Conservation (phyloP, 306 rosid species). For the Rubus parviflorus region DNA sequence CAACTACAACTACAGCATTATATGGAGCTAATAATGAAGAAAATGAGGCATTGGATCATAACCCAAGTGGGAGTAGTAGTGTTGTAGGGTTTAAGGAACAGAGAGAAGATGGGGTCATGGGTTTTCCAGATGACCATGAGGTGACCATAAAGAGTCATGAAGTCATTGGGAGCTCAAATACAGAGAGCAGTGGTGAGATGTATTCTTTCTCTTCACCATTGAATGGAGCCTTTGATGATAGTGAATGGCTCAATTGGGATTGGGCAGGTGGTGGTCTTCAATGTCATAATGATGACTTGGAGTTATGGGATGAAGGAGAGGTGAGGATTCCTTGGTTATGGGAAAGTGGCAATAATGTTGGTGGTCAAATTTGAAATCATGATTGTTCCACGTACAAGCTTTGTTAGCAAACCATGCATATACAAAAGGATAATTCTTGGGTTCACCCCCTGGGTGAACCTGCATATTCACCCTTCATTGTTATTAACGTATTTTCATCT, state of each 20-base stretch:
- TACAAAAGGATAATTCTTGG: no score
- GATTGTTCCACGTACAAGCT: no score
- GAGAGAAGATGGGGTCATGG: background rate
- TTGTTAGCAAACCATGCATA: background rate
- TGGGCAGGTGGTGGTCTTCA: constrained; percentile 39
- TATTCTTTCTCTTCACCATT: constrained; percentile 37
- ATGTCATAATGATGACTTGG: constrained; percentile 25
- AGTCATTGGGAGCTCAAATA: constrained; percentile 36
- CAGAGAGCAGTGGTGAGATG: constrained; percentile 38
- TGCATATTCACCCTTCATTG: no score
- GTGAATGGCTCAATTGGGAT: constrained; percentile 51
- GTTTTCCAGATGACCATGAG: background rate
- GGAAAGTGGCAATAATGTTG: constrained; percentile 35
- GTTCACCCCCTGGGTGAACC: no score
- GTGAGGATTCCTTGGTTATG: constrained; percentile 37
- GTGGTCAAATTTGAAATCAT: background rate
- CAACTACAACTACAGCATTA: background rate
- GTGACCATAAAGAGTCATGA: constrained; percentile 12
- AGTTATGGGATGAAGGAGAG: constrained; percentile 38
- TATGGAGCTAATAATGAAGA: constrained; percentile 19
- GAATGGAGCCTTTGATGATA: constrained; percentile 42
- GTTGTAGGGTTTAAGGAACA: background rate
- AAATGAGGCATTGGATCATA: constrained; percentile 27
- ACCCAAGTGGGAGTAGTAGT: constrained; percentile 8
- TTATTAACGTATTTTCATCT: no score